Conservation (phyloP, 192 early-diverging fungal genomes). For the Coemansia sp. region DNA sequence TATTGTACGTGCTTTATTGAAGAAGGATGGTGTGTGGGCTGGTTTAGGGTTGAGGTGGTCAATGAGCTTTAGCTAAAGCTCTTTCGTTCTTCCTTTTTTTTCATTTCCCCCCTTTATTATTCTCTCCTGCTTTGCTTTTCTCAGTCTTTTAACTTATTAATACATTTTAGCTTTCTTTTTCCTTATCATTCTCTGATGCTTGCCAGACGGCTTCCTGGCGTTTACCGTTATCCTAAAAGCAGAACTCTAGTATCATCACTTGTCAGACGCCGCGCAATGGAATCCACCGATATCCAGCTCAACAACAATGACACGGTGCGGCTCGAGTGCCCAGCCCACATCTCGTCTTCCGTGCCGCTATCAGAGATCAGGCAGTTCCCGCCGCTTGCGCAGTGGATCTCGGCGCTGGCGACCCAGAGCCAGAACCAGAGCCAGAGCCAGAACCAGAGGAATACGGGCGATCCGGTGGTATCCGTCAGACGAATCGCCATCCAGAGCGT, state of each 20-base stretch:
- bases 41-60: not conserved
- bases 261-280: not conserved
- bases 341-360: not conserved
- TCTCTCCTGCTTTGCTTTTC: too few relatives aligned
- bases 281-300: not conserved
- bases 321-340: constrained; percentile 16
- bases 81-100: too few relatives aligned
- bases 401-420: constrained; percentile 12
- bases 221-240: not conserved
- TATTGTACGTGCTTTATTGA: not conserved
- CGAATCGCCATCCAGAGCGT: constrained; percentile 68
- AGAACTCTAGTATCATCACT: not conserved
- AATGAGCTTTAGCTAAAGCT: too few relatives aligned
- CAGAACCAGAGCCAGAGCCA: not conserved
- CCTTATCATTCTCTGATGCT: not conserved
- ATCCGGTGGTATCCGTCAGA: constrained; percentile 38
- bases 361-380: constrained; percentile 31
- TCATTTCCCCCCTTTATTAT: too few relatives aligned
- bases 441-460: not conserved
- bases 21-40: not conserved
- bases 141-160: too few relatives aligned
- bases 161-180: not conserved
- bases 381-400: constrained; percentile 35
- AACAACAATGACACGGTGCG: not conserved
- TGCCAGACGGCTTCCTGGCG: not conserved